A percentile compares a stretch with the other conserved stretches of the same genome.
Evolutionary conservation across 805 yeast genomes (phyloP).

Genomic region (Teunomyces cretensis): DNA sequence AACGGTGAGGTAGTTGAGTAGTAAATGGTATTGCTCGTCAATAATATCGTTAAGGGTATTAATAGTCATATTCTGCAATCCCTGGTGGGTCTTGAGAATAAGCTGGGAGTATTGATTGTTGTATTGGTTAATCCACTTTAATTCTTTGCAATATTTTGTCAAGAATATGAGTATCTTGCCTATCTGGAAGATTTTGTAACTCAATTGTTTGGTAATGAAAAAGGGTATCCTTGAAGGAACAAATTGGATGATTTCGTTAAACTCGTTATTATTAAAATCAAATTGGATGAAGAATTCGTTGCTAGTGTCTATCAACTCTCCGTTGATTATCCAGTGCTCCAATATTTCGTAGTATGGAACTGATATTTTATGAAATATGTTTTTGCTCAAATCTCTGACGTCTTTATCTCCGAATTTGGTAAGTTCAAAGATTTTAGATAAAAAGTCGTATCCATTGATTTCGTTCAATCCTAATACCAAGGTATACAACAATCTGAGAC

Average conservation of each 20-base stretch:
- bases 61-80: conserved; percentile 33
- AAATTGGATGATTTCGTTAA: conserved; percentile 35
- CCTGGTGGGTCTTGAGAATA: conserved; percentile 30
- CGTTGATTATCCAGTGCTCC: conserved; percentile 67
- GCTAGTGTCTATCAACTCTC: conserved; percentile 53
- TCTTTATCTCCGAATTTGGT: conserved; percentile 64
- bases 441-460: conserved; percentile 48
- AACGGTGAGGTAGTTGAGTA: conserved; percentile 50
- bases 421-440: conserved; percentile 51
- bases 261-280: conserved; percentile 25
- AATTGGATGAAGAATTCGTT: conserved; percentile 63
- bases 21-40: conserved; percentile 49
- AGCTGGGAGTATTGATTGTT: conserved; percentile 31
- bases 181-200: conserved; percentile 54
- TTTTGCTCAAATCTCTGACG: conserved; percentile 42
- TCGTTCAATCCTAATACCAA: conserved; percentile 34
- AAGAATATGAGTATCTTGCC: conserved; percentile 74
- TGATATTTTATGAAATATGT: conserved; percentile 46
- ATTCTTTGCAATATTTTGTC: conserved; percentile 62
- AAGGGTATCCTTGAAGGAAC: conserved; percentile 46
- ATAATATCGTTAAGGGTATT: conserved; percentile 35
- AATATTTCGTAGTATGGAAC: conserved; percentile 62
- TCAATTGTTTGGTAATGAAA: conserved; percentile 34
- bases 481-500: conserved; percentile 56
- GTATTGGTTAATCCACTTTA: conserved; percentile 57